Evolutionary conservation across 768 basidiomycete species (phyloP).

Genomic region (Cystofilobasidium macerans): DNA sequence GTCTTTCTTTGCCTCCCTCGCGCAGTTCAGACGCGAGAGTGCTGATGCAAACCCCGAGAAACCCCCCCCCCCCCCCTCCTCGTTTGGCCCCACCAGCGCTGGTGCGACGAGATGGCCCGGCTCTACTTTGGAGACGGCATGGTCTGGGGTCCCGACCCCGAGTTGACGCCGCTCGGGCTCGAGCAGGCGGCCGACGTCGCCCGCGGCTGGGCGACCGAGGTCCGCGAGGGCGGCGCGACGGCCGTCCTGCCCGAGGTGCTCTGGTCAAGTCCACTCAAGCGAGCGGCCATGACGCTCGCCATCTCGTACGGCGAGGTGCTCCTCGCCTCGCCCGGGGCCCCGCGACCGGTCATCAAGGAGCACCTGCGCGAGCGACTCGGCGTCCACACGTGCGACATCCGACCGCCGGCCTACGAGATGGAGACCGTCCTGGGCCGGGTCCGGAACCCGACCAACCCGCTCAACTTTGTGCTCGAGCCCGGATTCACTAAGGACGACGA

Average conservation of each 20-base stretch:
- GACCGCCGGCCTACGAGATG: constrained; percentile 1
- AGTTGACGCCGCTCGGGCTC: constrained; percentile 1
- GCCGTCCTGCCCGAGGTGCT: constrained; percentile 1
- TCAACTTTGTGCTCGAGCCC: constrained; percentile 3
- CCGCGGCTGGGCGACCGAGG: neutral
- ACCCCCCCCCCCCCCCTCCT: neutral
- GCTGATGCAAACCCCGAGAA: too few species aligned
- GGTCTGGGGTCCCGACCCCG: constrained; percentile 7
- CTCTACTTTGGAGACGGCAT: neutral
- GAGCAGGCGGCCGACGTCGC: neutral
- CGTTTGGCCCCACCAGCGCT: neutral
- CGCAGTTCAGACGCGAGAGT: neutral
- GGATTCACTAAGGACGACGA: constrained; percentile 2
- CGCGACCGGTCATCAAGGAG: neutral
- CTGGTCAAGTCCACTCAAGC: neutral
- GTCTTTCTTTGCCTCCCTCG: neutral
- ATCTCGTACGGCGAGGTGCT: neutral
- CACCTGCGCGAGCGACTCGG: constrained; percentile 2
- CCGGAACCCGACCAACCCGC: neutral
- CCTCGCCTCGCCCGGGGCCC: neutral
- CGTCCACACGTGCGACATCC: constrained; percentile 6
- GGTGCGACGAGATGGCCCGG: neutral
- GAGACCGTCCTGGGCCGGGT: neutral
- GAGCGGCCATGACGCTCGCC: neutral
- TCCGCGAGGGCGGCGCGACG: neutral